Base-by-base conservation (phyloP, 352 stramenopile genomes). In the Pythium chondricola region DNA sequence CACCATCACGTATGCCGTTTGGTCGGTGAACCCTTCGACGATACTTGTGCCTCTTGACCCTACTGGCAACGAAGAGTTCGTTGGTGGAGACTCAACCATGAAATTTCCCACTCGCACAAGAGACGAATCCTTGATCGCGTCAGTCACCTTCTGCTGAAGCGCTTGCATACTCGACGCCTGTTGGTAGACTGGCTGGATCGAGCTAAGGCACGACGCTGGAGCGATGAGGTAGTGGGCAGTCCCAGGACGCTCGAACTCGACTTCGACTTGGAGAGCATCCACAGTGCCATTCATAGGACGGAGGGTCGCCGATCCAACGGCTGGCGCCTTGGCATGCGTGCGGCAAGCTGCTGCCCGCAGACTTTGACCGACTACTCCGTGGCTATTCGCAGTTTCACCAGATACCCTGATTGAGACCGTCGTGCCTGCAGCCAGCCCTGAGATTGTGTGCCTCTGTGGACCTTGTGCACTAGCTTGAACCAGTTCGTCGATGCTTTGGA, bases 181-280 rank as follows among this genome's bases (percentile, higher is more conserved):
- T 8, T 69, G 56, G 21, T 74, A 61, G 2, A 58, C 43, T 14
- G 60, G 57, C 20, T 66, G 63, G 22, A 76, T 21, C 8, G 43
- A 22, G 16, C 30, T 27, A 22, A 11, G 49, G 14, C 33, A 40
- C 6, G 48, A 43, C 11, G 37, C 42, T 6, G 56, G 26, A 13
- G 43, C 55, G 0, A 70, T 39, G 16, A 74, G 4, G 56, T 86
- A 90, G 42, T 90, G 77, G 8, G 88, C 51, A 24, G 76, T 77
- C 3, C 63, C 79, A 10, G 58, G 29, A 4, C 48, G 58, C 31
- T 72, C 52, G 22, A 89, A 40, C 25, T 79, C 66, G 1, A 81
- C 58, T 0, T 37, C 53, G 6, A 86, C 46, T 17, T 65, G 61
- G 2, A 90, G 58, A 0, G 66, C 60, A 18, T 67, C 43, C 6